These are phyloP conservation scores for Sugiyamaella novakii DNA, from an alignment of 1,139 yeast genomes.

Conservation along the genomic window DNA sequence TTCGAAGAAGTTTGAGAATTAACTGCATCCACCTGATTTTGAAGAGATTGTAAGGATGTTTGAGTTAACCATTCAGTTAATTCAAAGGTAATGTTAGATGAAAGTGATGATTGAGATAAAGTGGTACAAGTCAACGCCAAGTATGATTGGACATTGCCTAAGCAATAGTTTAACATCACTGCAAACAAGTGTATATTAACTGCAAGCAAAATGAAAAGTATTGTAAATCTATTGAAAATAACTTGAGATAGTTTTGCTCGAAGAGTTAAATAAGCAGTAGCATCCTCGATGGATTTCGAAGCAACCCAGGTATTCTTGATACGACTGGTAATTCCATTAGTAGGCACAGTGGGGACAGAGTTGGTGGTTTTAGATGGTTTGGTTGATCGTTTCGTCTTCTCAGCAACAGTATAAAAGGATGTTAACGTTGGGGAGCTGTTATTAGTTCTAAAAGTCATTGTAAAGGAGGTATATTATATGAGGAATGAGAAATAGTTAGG, in stretches of 20 bases:
- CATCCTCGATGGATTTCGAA: conserved; percentile 17
- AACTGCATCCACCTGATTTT: conserved; percentile 17
- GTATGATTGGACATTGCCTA: conserved; percentile 8
- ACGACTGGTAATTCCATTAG: conserved; percentile 1
- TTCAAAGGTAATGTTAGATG: neutral
- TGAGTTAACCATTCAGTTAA: conserved; percentile 1
- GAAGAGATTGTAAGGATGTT: conserved; percentile 8
- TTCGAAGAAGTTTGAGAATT: conserved; percentile 19
- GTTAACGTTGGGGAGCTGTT: conserved; percentile 28
- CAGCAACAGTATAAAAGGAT: conserved; percentile 32
- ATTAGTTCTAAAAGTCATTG: conserved; percentile 6
- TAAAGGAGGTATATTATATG: conserved; percentile 3
- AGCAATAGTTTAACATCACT: neutral
- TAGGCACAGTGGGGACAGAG: neutral
- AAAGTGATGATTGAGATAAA: neutral
- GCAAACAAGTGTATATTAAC: conserved; percentile 25
- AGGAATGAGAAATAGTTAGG: too few relatives aligned
- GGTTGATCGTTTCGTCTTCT: conserved; percentile 18
- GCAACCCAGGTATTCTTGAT: conserved; percentile 9
- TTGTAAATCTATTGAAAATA: conserved; percentile 26
- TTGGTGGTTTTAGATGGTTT: neutral
- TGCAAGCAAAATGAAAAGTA: conserved; percentile 26
- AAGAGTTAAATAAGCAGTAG: conserved; percentile 32
- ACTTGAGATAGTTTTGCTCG: conserved; percentile 27
- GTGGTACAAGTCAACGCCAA: conserved; percentile 4